Conservation (phyloP, 176 grass and related monocot genomes). For the Carex pumila region DNA sequence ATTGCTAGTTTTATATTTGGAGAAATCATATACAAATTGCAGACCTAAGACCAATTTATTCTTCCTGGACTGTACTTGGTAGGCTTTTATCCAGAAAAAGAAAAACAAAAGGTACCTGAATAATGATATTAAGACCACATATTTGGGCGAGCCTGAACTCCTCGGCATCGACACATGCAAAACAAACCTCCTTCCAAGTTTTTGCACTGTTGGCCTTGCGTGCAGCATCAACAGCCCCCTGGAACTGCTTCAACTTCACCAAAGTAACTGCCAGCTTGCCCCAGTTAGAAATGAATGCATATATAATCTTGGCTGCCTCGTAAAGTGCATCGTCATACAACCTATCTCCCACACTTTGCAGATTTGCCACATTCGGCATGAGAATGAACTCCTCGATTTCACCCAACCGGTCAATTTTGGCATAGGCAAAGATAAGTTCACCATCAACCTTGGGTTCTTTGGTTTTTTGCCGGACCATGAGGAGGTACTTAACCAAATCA, state of each 20-base stretch:
- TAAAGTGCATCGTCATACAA: conserved; percentile 79
- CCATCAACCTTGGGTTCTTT: conserved; percentile 74
- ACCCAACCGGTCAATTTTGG: conserved; percentile 67
- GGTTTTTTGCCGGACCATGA: conserved; percentile 79
- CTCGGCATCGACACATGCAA: conserved; percentile 89
- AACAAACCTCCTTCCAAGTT: conserved; percentile 93
- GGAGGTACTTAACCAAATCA: conserved; percentile 70
- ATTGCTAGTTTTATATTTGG: neutral
- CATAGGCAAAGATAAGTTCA: conserved; percentile 90
- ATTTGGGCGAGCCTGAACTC: conserved; percentile 87
- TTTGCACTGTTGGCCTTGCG: conserved; percentile 85
- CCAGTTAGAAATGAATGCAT: conserved; percentile 93
- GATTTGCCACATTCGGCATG: conserved; percentile 92
- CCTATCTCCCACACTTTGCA: conserved; percentile 85
- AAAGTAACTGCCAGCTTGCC: conserved; percentile 79
- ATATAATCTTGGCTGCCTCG: conserved; percentile 94
- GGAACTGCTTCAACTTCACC: conserved; percentile 87
- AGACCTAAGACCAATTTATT: neutral
- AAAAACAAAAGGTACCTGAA: conserved; percentile 42
- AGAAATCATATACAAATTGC: neutral
- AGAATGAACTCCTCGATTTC: conserved; percentile 94
- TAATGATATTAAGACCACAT: conserved; percentile 87
- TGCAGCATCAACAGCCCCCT: conserved; percentile 94
- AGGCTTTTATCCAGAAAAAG: neutral
- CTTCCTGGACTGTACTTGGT: neutral